phyloP scores from a whole-genome alignment of 331 rosid genomes.

The Cydonia oblonga region DNA sequence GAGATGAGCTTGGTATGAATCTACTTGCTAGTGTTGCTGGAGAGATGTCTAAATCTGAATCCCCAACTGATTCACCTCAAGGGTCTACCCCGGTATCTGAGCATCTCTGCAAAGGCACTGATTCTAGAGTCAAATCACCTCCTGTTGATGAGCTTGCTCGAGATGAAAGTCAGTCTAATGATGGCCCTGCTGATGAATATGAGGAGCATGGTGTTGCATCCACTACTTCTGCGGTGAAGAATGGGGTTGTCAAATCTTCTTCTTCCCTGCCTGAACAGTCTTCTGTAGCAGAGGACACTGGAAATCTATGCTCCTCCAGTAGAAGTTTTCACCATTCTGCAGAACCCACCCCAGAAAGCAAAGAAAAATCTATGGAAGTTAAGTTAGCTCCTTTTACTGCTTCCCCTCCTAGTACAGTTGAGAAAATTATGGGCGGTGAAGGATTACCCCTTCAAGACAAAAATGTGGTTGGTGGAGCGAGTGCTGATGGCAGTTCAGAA shows the following conservation, averaged over 20 bases:
- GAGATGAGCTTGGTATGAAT: conserved; percentile 73
- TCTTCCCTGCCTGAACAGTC: not conserved
- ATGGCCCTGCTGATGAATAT: conserved; percentile 17
- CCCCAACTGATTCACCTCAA: conserved; percentile 50
- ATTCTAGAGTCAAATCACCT: conserved; percentile 30
- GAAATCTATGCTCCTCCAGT: conserved; percentile 8
- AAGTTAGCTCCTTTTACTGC: conserved; percentile 10
- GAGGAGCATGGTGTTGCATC: not conserved
- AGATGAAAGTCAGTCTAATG: conserved; percentile 22
- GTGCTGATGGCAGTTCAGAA: conserved; percentile 28
- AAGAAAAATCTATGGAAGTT: conserved; percentile 28
- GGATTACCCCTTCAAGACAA: conserved; percentile 25
- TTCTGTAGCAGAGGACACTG: not conserved
- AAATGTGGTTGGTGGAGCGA: conserved; percentile 21
- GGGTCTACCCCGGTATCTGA: conserved; percentile 31
- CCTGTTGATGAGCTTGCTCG: conserved; percentile 26
- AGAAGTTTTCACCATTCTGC: conserved; percentile 25
- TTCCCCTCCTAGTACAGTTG: conserved; percentile 13
- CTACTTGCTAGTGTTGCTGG: conserved; percentile 81
- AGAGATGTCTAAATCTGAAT: conserved; percentile 60
- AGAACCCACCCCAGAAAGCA: conserved; percentile 25
- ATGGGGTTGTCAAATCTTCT: conserved; percentile 26
- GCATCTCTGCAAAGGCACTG: conserved; percentile 26
- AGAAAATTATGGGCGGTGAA: conserved; percentile 27
- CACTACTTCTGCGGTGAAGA: conserved; percentile 8